phyloP scores from a whole-genome alignment of 1,284 basidiomycete genomes.

The Gymnopus androsaceus region DNA sequence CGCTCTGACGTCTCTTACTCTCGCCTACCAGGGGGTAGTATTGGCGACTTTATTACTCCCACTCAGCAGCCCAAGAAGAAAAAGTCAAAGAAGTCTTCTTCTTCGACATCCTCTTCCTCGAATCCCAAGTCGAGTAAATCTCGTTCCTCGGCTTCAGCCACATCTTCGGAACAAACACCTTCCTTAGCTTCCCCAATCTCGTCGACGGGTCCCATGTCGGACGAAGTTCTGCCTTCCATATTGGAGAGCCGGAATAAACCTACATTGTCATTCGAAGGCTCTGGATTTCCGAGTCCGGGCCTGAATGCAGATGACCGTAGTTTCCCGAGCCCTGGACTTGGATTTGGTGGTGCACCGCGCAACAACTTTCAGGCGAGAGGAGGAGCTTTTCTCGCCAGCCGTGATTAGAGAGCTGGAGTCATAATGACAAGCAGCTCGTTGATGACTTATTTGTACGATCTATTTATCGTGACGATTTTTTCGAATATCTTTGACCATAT shows the following conservation, averaged over 20 bases:
- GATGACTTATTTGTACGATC: no score
- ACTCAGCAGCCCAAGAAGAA: constrained; percentile 19
- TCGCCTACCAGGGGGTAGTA: constrained; percentile 16
- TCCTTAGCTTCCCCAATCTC: constrained; percentile 33
- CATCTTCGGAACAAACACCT: constrained; percentile 29
- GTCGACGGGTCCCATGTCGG: neutral
- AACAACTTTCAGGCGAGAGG: neutral
- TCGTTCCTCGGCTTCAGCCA: constrained; percentile 27
- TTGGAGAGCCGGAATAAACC: constrained; percentile 19
- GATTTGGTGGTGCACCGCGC: neutral
- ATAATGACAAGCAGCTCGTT: no score
- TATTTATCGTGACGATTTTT: no score
- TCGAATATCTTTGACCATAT: no score
- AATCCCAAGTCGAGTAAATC: constrained; percentile 30
- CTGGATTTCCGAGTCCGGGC: constrained; percentile 12
- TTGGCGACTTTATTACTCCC: constrained; percentile 15
- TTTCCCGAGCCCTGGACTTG: neutral
- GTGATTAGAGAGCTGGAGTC: neutral
- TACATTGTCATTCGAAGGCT: constrained; percentile 17
- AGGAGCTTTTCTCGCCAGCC: constrained; percentile 3
- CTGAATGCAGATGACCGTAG: neutral
- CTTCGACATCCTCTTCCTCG: constrained; percentile 6
- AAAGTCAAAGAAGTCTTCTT: constrained; percentile 18
- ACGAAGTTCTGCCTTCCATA: constrained; percentile 6
- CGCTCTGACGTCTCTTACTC: constrained; percentile 30